These are phyloP conservation scores for Stipa capillata DNA, from an alignment of 176 grass and related monocot genomes.

Conservation along the genomic window DNA sequence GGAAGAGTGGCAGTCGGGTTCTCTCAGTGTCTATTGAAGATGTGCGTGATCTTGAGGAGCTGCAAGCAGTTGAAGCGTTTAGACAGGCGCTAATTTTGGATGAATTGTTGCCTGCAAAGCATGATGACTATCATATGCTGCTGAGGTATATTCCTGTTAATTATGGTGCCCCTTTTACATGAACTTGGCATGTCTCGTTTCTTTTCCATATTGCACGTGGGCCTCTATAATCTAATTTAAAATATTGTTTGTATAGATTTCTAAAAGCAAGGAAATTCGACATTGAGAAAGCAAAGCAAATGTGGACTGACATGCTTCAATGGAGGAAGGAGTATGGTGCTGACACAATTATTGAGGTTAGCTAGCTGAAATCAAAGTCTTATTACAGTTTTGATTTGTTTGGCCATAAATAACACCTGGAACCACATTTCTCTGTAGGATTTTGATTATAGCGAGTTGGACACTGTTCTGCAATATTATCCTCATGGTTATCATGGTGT, in stretches of 20 bases:
- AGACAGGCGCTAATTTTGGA: conserved; percentile 64
- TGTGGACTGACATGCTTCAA: conserved; percentile 97
- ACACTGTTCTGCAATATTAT: conserved; percentile 83
- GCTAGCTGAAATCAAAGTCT: background rate
- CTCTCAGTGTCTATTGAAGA: conserved; percentile 95
- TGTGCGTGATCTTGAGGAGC: conserved; percentile 72
- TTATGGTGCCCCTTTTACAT: background rate
- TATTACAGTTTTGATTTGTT: conserved; percentile 1
- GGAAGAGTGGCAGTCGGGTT: conserved; percentile 62
- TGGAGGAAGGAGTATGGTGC: conserved; percentile 90
- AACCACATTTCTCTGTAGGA: conserved; percentile 42
- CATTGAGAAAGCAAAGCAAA: conserved; percentile 92
- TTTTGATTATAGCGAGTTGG: conserved; percentile 68
- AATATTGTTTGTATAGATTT: conserved; percentile 46
- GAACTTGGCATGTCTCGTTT: background rate
- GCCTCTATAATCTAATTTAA: conserved; percentile 4
- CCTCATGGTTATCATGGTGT: conserved; percentile 98
- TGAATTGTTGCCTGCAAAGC: conserved; percentile 69
- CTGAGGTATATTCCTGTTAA: conserved; percentile 46
- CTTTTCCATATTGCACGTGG: background rate
- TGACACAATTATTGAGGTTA: conserved; percentile 82
- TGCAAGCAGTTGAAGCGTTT: conserved; percentile 75
- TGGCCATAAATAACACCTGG: background rate
- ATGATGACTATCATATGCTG: conserved; percentile 99
- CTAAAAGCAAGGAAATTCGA: conserved; percentile 93